Conservation (phyloP, 192 early-diverging fungal genomes). For the Coemansia javaensis region DNA sequence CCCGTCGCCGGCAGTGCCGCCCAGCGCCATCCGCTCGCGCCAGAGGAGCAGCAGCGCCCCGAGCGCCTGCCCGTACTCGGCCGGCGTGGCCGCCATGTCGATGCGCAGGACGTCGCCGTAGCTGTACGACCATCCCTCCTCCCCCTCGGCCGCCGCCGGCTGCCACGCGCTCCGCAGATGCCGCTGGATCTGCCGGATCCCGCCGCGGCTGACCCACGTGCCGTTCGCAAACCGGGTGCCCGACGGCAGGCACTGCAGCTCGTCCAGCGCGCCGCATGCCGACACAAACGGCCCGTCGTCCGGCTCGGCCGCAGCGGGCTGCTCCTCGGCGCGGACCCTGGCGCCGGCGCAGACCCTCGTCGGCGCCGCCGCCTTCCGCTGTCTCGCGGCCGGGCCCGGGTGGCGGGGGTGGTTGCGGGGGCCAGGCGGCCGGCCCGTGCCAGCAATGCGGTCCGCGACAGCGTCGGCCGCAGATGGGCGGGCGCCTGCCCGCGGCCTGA, state of each 20-base stretch:
- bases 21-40: slow-evolving; percentile 2
- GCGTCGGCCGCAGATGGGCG: slow-evolving; percentile 10
- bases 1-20: not conserved
- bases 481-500: not conserved
- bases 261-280: not conserved
- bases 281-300: not conserved
- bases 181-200: slow-evolving; percentile 17
- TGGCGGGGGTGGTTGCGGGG: too few relatives aligned
- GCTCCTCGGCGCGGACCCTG: not conserved
- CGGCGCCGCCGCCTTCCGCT: slow-evolving; percentile 8
- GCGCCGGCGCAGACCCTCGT: slow-evolving; percentile 5
- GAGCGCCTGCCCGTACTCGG: slow-evolving; percentile 35
- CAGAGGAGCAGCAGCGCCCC: slow-evolving; percentile 34
- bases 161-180: not conserved
- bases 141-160: too few relatives aligned
- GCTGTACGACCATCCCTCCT: too few relatives aligned
- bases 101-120: slow-evolving; percentile 34
- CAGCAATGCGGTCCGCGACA: slow-evolving; percentile 1
- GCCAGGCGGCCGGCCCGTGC: not conserved
- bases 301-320: not conserved
- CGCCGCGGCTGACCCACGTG: slow-evolving; percentile 40
- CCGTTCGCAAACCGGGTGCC: slow-evolving; percentile 29
- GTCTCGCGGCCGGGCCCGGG: too few relatives aligned
- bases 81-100: slow-evolving; percentile 14
- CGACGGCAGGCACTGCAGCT: slow-evolving; percentile 9